Percentiles rank a stretch among this genome's conserved stretches.
Conservation (phyloP, 2,329 filamentous ascomycete genomes). For the Cladophialophora chaetospira region DNA sequence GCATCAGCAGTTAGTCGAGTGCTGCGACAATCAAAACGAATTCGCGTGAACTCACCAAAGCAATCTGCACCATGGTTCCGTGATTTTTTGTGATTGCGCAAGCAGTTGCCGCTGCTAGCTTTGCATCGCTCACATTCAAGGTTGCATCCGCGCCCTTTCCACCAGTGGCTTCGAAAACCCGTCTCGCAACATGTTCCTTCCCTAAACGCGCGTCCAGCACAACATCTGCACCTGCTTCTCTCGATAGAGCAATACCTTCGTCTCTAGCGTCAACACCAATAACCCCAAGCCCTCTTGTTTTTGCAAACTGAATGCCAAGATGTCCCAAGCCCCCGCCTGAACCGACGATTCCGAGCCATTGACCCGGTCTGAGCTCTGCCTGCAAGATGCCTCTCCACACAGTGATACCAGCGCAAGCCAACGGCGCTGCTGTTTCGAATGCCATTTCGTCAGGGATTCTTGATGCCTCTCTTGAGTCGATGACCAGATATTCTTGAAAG, state of each 20-base stretch:
- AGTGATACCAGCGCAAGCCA: constrained; percentile 57
- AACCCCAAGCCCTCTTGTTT: constrained; percentile 45
- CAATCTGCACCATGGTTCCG: neutral
- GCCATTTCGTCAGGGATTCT: neutral
- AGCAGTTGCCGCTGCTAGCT: too few relatives aligned
- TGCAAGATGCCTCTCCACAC: constrained; percentile 48
- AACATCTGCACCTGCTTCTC: neutral
- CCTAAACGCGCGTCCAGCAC: neutral
- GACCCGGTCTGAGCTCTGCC: constrained; percentile 41
- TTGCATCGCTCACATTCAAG: neutral
- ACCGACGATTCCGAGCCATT: constrained; percentile 37
- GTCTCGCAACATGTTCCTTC: neutral
- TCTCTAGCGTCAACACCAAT: constrained; percentile 57
- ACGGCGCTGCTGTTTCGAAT: constrained; percentile 49
- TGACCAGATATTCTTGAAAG: neutral
- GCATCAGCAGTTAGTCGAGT: neutral
- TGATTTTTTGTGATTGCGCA: neutral
- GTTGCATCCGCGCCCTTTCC: neutral
- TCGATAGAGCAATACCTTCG: constrained; percentile 32
- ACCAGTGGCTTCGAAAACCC: neutral
- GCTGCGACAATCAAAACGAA: neutral
- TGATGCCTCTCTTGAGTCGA: neutral
- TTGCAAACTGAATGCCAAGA: constrained; percentile 33
- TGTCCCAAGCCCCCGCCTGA: constrained; percentile 37
- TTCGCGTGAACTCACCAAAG: neutral